Evolutionary conservation across 2,329 filamentous ascomycete species (phyloP).

Genomic region (Ophiostoma sp.): DNA sequence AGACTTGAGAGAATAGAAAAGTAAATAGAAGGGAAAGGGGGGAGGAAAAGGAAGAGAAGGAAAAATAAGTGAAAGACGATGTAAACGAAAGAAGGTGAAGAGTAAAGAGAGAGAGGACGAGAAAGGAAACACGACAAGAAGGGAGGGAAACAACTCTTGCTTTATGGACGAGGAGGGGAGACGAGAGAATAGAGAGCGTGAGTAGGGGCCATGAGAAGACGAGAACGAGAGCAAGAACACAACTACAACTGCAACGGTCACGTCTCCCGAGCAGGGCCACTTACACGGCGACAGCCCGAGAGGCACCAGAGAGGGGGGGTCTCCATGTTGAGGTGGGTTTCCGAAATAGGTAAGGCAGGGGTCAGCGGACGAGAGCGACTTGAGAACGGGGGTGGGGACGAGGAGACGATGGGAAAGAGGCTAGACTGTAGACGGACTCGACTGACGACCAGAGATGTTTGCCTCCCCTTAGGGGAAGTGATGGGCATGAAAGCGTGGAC

Average conservation of each 20-base stretch:
- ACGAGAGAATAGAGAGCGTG: not conserved
- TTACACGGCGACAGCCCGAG: not conserved
- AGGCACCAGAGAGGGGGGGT: not conserved
- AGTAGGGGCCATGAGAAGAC: not conserved
- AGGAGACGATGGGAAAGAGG: not conserved
- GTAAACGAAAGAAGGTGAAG: not conserved
- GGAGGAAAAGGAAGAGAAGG: not conserved
- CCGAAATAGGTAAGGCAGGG: not conserved
- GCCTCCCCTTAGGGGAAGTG: not conserved
- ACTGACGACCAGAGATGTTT: constrained; percentile 5
- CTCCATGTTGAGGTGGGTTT: not conserved
- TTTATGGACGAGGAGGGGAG: constrained; percentile 16
- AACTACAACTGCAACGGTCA: not conserved
- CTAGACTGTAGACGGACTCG: not conserved
- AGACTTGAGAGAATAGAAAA: not conserved
- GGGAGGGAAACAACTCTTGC: not conserved
- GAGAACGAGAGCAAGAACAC: not conserved
- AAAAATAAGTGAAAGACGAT: not conserved
- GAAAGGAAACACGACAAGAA: constrained; percentile 3
- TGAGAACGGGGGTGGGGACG: not conserved
- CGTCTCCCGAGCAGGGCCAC: not conserved
- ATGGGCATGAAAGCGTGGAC: not conserved
- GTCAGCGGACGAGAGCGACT: not conserved
- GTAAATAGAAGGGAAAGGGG: not conserved
- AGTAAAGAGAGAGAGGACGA: not conserved